These are phyloP conservation scores for Coniochaeta sp. DNA, from an alignment of 2,329 filamentous ascomycete genomes.

Conservation along the genomic window DNA sequence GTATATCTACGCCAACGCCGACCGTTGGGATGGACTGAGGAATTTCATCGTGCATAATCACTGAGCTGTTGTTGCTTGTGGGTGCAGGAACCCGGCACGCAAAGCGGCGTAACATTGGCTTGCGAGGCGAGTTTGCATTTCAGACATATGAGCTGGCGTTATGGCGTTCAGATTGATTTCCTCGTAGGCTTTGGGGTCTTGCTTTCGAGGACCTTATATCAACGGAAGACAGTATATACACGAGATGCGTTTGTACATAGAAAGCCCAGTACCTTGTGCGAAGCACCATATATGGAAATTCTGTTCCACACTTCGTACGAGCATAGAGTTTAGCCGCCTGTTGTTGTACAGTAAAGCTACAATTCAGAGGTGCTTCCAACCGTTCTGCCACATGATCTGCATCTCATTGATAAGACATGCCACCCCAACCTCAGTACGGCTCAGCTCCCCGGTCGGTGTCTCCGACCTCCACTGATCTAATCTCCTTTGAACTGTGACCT, in stretches of 20 bases:
- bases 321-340: too few relatives aligned
- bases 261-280: background rate
- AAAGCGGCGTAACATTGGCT: background rate
- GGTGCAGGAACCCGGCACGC: too few relatives aligned
- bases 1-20: slow-evolving; percentile 89
- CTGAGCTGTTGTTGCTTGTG: background rate
- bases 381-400: slow-evolving; percentile 50
- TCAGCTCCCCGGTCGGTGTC: slow-evolving; percentile 19
- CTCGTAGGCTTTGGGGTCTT: background rate
- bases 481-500: slow-evolving; percentile 29
- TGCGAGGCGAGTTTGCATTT: background rate
- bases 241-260: background rate
- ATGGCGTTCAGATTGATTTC: background rate
- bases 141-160: background rate
- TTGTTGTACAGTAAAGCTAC: background rate
- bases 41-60: slow-evolving; percentile 84
- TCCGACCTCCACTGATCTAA: slow-evolving; percentile 30
- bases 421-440: slow-evolving; percentile 32
- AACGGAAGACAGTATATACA: background rate
- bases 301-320: too few relatives aligned
- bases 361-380: slow-evolving; percentile 46
- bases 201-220: background rate
- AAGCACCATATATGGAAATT: too few relatives aligned
- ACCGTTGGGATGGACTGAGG: slow-evolving; percentile 79
- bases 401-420: slow-evolving; percentile 51